A percentile compares a stretch with the other conserved stretches of the same genome.
phyloP scores from a whole-genome alignment of 139 green algal genomes.

The Chlamydomonas eustigma region DNA sequence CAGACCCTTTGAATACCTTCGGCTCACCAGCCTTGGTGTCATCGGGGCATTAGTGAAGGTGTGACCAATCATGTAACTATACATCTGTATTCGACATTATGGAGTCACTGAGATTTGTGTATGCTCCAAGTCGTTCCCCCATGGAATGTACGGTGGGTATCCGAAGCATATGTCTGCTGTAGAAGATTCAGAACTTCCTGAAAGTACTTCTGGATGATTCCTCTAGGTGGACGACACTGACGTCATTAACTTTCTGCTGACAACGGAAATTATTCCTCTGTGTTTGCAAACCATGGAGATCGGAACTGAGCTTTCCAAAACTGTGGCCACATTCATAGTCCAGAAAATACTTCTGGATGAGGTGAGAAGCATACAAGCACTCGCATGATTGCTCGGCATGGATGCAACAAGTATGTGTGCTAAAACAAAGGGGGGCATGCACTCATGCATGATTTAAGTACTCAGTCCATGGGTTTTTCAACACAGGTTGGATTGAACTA shows the following conservation, averaged over 20 bases:
- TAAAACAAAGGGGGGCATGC: too few relatives aligned
- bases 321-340: constrained; percentile 99
- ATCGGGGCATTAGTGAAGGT: constrained; percentile 98
- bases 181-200: too few relatives aligned
- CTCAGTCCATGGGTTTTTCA: too few relatives aligned
- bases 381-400: not conserved
- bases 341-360: constrained; percentile 98
- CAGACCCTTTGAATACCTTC: constrained; percentile 97
- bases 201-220: too few relatives aligned
- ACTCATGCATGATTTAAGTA: too few relatives aligned
- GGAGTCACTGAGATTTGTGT: too few relatives aligned
- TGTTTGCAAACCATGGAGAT: constrained; percentile 99
- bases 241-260: constrained; percentile 99
- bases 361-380: constrained; percentile 35
- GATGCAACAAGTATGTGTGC: too few relatives aligned
- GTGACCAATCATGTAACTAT: too few relatives aligned
- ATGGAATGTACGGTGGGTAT: too few relatives aligned
- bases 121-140: too few relatives aligned
- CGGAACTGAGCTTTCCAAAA: constrained; percentile 97
- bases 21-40: constrained; percentile 93
- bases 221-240: constrained; percentile 92
- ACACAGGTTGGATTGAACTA: constrained; percentile 87
- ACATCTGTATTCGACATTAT: too few relatives aligned
- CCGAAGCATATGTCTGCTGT: too few relatives aligned
- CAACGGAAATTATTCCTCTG: constrained; percentile 98